Evolutionary conservation across 2,329 filamentous ascomycete species (phyloP).

Genomic region (Teratosphaeria gauchensis): DNA sequence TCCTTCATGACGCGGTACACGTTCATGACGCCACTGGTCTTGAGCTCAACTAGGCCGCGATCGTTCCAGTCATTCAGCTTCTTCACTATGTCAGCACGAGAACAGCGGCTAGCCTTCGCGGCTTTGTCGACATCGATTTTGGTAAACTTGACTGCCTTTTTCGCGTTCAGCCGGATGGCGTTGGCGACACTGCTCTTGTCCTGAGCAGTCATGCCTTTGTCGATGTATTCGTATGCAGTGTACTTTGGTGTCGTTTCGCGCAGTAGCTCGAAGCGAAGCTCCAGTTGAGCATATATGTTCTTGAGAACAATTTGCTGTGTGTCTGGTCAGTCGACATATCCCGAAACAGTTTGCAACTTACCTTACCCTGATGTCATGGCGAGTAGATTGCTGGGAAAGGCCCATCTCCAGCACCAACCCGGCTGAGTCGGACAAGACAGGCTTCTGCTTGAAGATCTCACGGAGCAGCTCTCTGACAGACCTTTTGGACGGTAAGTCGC

Average conservation of each 20-base stretch:
- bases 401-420: constrained; percentile 35
- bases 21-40: constrained; percentile 43
- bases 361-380: not conserved
- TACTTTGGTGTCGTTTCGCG: constrained; percentile 51
- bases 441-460: constrained; percentile 38
- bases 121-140: constrained; percentile 41
- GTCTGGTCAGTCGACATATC: constrained; percentile 25
- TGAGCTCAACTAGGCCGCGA: constrained; percentile 40
- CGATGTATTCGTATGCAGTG: constrained; percentile 33
- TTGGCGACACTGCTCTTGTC: not conserved
- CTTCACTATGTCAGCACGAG: constrained; percentile 41
- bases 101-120: constrained; percentile 16
- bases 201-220: not conserved
- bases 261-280: constrained; percentile 48
- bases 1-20: constrained; percentile 43
- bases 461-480: constrained; percentile 41
- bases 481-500: constrained; percentile 46
- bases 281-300: constrained; percentile 51
- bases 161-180: constrained; percentile 27
- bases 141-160: constrained; percentile 35
- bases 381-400: constrained; percentile 25
- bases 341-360: constrained; percentile 15
- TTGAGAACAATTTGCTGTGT: constrained; percentile 32
- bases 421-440: not conserved
- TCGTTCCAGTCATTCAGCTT: constrained; percentile 49